phyloP scores from a whole-genome alignment of 352 stramenopile species.

The Phytophthora tentaculata region DNA sequence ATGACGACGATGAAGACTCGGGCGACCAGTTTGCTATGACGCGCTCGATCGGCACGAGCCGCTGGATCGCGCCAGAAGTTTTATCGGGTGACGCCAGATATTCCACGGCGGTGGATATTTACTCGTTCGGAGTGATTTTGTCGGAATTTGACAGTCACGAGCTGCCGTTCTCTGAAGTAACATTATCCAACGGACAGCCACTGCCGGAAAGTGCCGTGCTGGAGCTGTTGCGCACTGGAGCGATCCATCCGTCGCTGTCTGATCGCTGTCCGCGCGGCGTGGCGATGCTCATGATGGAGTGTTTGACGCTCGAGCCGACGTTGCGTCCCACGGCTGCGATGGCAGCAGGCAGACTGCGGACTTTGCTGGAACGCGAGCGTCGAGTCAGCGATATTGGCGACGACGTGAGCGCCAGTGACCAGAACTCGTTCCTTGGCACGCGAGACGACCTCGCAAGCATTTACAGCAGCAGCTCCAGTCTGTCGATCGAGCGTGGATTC shows the following conservation, averaged over 20 bases:
- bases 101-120: slow-evolving; percentile 64
- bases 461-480: slow-evolving; percentile 36
- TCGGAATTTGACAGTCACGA: slow-evolving; percentile 76
- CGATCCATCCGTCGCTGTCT: slow-evolving; percentile 58
- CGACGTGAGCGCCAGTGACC: slow-evolving; percentile 40
- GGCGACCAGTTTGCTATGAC: slow-evolving; percentile 33
- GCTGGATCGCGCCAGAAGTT: slow-evolving; percentile 73
- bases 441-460: slow-evolving; percentile 32
- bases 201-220: slow-evolving; percentile 57
- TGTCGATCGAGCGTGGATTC: slow-evolving; percentile 40
- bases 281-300: slow-evolving; percentile 55
- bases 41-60: slow-evolving; percentile 40
- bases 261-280: slow-evolving; percentile 54
- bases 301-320: slow-evolving; percentile 53
- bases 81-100: slow-evolving; percentile 52
- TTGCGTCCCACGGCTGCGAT: slow-evolving; percentile 49
- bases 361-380: slow-evolving; percentile 56
- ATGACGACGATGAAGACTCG: slow-evolving; percentile 35
- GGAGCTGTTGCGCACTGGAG: slow-evolving; percentile 57
- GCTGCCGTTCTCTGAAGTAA: slow-evolving; percentile 68
- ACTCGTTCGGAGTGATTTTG: slow-evolving; percentile 77
- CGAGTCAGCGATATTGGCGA: slow-evolving; percentile 59
- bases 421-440: slow-evolving; percentile 52
- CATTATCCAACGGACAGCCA: slow-evolving; percentile 55
- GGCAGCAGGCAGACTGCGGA: slow-evolving; percentile 45